A percentile compares a stretch with the other conserved stretches of the same genome.
Evolutionary conservation across 2,329 filamentous ascomycete species (phyloP).

Genomic region (Phialophora chinensis): DNA sequence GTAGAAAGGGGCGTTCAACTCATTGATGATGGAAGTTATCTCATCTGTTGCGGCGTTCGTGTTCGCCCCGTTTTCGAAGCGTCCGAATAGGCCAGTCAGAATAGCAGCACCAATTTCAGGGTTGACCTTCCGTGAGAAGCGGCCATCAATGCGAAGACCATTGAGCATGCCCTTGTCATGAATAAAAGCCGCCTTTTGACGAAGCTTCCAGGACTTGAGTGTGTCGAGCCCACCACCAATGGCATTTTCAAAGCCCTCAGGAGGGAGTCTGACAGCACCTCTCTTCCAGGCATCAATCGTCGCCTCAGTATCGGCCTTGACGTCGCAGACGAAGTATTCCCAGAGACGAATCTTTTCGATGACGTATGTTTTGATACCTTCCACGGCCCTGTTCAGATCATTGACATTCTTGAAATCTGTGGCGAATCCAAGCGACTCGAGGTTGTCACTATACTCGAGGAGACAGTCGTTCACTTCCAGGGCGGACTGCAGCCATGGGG

Average conservation of each 20-base stretch:
- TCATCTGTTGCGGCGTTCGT: slow-evolving; percentile 55
- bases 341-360: slow-evolving; percentile 80
- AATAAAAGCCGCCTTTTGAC: slow-evolving; percentile 65
- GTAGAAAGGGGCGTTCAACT: slow-evolving; percentile 87
- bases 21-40: slow-evolving; percentile 72
- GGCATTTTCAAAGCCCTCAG: slow-evolving; percentile 56
- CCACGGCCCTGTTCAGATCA: slow-evolving; percentile 82
- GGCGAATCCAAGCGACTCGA: slow-evolving; percentile 74
- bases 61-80: slow-evolving; percentile 61
- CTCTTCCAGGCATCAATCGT: slow-evolving; percentile 74
- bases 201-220: slow-evolving; percentile 61
- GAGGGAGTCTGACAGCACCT: slow-evolving; percentile 62
- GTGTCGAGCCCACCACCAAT: slow-evolving; percentile 58
- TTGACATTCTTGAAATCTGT: slow-evolving; percentile 72
- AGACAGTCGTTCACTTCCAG: slow-evolving; percentile 80
- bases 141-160: slow-evolving; percentile 76
- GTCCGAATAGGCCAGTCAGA: slow-evolving; percentile 71
- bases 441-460: slow-evolving; percentile 66
- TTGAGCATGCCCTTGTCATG: slow-evolving; percentile 72
- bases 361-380: slow-evolving; percentile 79
- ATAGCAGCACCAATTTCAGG: slow-evolving; percentile 73
- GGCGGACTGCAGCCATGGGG: slow-evolving; percentile 71
- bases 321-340: slow-evolving; percentile 90
- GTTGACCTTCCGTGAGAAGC: slow-evolving; percentile 75
- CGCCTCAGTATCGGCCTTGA: slow-evolving; percentile 72